A percentile compares a stretch with the other conserved stretches of the same genome.
phyloP scores from a whole-genome alignment of 208 protist species.

The Lotmaria passim region DNA sequence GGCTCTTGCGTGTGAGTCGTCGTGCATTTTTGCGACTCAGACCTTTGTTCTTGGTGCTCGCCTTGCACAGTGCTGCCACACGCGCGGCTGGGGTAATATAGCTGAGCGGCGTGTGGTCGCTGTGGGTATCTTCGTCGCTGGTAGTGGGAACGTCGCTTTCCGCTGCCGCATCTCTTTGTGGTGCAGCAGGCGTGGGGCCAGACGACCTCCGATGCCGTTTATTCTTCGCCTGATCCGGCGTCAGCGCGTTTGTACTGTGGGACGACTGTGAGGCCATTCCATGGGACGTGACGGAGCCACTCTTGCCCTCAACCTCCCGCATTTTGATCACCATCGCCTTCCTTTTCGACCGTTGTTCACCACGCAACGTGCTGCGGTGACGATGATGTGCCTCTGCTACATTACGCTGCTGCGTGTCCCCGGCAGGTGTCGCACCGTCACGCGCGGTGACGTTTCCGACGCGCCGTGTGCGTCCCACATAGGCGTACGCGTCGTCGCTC shows the following conservation, averaged over 20 bases:
- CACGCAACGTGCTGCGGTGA: not conserved
- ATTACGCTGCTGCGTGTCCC: not conserved
- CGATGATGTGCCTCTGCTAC: not conserved
- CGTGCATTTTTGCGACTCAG: not conserved
- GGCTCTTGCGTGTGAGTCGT: not conserved
- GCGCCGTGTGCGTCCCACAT: slow-evolving; percentile 6
- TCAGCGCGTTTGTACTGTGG: slow-evolving; percentile 31
- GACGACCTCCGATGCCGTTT: not conserved
- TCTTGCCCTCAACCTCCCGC: slow-evolving; percentile 12
- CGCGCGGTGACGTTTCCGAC: not conserved
- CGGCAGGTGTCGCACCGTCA: not conserved
- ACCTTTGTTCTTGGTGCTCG: slow-evolving; percentile 19
- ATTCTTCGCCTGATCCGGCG: slow-evolving; percentile 13
- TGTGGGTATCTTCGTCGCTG: not conserved
- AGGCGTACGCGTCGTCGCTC: not conserved
- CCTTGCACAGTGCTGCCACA: not conserved
- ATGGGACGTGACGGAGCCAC: not conserved
- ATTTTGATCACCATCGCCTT: slow-evolving; percentile 6
- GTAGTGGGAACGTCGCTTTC: not conserved
- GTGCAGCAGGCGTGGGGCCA: not conserved
- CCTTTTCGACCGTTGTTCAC: not conserved
- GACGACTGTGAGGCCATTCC: slow-evolving; percentile 23
- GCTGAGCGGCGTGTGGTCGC: slow-evolving; percentile 2
- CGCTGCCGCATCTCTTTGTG: not conserved
- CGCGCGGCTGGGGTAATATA: slow-evolving; percentile 21